Evolutionary conservation across 1,284 basidiomycete species (phyloP).

Genomic region (Meripilus lineatus): DNA sequence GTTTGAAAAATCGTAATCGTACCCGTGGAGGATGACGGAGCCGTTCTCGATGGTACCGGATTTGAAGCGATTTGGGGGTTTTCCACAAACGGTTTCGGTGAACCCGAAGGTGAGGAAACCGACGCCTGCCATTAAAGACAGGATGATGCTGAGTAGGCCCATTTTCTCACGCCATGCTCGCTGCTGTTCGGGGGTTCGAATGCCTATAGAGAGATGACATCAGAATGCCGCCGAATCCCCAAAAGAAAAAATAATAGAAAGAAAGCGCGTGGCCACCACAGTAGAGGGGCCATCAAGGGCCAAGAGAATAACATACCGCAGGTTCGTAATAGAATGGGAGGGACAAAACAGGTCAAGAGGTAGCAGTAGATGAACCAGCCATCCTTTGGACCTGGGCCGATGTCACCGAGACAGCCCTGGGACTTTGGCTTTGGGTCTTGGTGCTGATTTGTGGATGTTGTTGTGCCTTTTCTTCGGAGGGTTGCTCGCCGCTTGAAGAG

Average conservation of each 20-base stretch:
- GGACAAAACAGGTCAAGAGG: conserved; percentile 81
- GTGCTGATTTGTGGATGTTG: conserved; percentile 34
- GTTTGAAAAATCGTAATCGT: conserved; percentile 85
- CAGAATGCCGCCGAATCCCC: neutral
- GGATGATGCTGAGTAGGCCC: conserved; percentile 83
- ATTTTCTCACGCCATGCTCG: conserved; percentile 99
- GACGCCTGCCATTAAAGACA: conserved; percentile 83
- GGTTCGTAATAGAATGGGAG: conserved; percentile 61
- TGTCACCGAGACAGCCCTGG: conserved; percentile 61
- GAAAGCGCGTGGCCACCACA: too few species aligned
- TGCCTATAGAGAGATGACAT: conserved; percentile 53
- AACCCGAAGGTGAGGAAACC: conserved; percentile 99
- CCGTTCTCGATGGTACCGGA: conserved; percentile 74
- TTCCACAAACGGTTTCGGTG: conserved; percentile 90
- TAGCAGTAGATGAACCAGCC: conserved; percentile 97
- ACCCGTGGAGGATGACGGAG: conserved; percentile 91
- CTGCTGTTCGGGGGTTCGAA: conserved; percentile 90
- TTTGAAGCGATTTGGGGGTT: conserved; percentile 75
- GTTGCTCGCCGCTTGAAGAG: conserved; percentile 83
- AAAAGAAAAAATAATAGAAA: too few species aligned
- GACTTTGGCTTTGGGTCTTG: conserved; percentile 37
- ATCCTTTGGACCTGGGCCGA: conserved; percentile 83
- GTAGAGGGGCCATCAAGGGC: conserved; percentile 8
- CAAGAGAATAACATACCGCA: conserved; percentile 49
- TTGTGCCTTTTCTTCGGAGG: conserved; percentile 64